Base-by-base conservation (phyloP, 345 rosid genomes). In the Moricandia moricandioides region DNA sequence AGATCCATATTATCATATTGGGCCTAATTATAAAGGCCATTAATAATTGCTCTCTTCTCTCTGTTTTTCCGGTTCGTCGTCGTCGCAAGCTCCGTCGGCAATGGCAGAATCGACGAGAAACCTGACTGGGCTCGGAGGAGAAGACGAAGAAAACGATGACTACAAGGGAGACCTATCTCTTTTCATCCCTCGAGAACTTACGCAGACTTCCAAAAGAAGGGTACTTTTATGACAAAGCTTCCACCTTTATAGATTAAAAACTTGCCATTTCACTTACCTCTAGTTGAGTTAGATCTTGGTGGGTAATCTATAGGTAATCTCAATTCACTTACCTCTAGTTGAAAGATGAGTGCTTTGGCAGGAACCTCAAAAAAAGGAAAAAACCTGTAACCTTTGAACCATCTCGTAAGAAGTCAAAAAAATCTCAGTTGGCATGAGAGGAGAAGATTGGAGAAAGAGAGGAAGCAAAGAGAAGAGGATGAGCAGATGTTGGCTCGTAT, bases 111-210 rank as follows among this genome's bases (percentile, higher is more conserved):
- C 47, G 3, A 37, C 11, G 43, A 51, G 72, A 76, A 72, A 73
- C 29, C 72, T 72, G 33, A 49, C 37, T 59, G 65, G 79, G 4
- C 67, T 73, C 6, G 83, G 81, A 69, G 43, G 52, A 3, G 65
- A 65, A 77, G 24, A 78, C 8, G 24, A 21, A 21, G 24, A 21
- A 2, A 21, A 21, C 24, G 24, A 21, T 21, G 24, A 1, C 24
- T 21, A 21, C 89, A 91, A 90, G 96, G 97, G 92, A 27, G 95
- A 94, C 78, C 84, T 94, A 21, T 85, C 96, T 65, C 85, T 71
- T 11, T 92, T 90, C 63, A 77, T 21, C 24, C 24, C 24, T 0
- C 24, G 24, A 21, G 24, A 21, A 21, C 24, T 21, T 21, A 21
- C 24, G 2, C 24, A 21, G 2, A 21, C 24, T 1, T 21, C 24